These are phyloP conservation scores for Ocimum tenuiflorum DNA, from an alignment of 257 asterid species.

Conservation along the genomic window DNA sequence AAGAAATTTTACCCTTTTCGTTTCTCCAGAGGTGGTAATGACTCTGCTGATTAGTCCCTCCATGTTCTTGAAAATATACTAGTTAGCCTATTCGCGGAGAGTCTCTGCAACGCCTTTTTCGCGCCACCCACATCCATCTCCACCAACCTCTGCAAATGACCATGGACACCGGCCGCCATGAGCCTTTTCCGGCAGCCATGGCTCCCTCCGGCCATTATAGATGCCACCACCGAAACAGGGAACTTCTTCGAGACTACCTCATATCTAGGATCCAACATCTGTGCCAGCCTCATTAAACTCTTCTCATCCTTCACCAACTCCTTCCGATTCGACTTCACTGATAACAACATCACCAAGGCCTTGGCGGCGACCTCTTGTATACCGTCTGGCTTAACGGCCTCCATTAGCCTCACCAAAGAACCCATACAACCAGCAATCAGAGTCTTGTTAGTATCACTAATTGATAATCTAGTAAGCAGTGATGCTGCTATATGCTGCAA, in stretches of 20 bases:
- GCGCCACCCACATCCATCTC: constrained; percentile 77
- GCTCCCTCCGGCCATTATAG: constrained; percentile 87
- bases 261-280: constrained; percentile 66
- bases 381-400: constrained; percentile 80
- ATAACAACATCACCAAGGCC: constrained; percentile 57
- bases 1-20: constrained; percentile 35
- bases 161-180: constrained; percentile 57
- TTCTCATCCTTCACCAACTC: constrained; percentile 81
- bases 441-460: constrained; percentile 58
- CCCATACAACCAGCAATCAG: constrained; percentile 66
- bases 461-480: constrained; percentile 56
- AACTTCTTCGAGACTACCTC: constrained; percentile 62
- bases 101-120: constrained; percentile 80
- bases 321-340: constrained; percentile 66
- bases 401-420: constrained; percentile 80
- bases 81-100: constrained; percentile 74
- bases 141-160: constrained; percentile 64
- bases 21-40: constrained; percentile 23
- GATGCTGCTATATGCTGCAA: constrained; percentile 75
- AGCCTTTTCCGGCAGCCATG: constrained; percentile 79
- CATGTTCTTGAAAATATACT: constrained; percentile 65
- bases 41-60: constrained; percentile 45
- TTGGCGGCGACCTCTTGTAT: constrained; percentile 76
- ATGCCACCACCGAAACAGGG: constrained; percentile 76
- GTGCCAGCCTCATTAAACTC: constrained; percentile 63